Conservation (phyloP, 2,329 filamentous ascomycete genomes). For the Pezicula rhizophila region DNA sequence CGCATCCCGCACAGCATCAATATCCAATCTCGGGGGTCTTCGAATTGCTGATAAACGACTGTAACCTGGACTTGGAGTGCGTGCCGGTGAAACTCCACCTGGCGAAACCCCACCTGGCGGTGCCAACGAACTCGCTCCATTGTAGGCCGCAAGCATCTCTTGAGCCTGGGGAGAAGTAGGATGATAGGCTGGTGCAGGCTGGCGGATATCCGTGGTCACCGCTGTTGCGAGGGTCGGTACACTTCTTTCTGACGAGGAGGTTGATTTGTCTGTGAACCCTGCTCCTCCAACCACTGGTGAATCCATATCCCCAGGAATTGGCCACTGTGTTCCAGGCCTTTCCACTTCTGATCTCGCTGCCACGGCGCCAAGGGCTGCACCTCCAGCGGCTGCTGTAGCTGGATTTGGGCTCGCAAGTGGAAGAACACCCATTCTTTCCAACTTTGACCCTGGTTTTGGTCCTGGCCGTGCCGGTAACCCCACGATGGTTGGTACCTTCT, state of each 20-base stretch:
- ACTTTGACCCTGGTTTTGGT: constrained; percentile 32
- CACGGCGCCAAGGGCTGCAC: not conserved
- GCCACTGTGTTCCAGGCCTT: constrained; percentile 14
- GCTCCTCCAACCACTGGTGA: constrained; percentile 23
- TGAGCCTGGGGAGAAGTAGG: constrained; percentile 32
- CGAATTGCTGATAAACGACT: constrained; percentile 49
- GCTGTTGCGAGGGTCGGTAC: constrained; percentile 15
- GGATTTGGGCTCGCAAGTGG: not conserved
- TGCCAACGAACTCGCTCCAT: constrained; percentile 32
- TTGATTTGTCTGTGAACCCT: constrained; percentile 21
- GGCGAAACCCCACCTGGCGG: constrained; percentile 5
- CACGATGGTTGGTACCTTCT: constrained; percentile 4
- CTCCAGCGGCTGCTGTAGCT: not conserved
- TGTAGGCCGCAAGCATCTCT: constrained; percentile 44
- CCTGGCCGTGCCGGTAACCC: constrained; percentile 17
- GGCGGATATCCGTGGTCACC: constrained; percentile 9
- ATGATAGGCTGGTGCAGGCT: constrained; percentile 14
- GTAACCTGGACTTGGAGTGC: constrained; percentile 19
- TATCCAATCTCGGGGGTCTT: constrained; percentile 69
- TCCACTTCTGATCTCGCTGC: not conserved
- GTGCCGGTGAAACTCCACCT: constrained; percentile 2
- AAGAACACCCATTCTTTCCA: constrained; percentile 26
- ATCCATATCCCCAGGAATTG: constrained; percentile 15
- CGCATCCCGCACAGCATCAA: constrained; percentile 73
- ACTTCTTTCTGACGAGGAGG: constrained; percentile 19